Conservation (phyloP, 768 basidiomycete species). For the Hericium erinaceus region DNA sequence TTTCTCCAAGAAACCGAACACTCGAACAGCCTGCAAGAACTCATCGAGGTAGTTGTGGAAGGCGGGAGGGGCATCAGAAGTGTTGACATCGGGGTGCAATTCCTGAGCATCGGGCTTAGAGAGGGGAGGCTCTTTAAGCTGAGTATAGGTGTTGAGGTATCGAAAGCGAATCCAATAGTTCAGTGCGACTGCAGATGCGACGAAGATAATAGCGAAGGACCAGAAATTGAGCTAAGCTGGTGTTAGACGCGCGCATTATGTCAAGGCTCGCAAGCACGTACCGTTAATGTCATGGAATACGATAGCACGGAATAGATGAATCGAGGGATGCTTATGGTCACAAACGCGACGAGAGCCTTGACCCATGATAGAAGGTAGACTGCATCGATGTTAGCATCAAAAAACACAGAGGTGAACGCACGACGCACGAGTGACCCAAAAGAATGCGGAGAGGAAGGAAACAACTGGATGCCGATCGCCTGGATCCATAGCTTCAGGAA, state of each 20-base stretch:
- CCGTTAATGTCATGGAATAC: slow-evolving; percentile 85
- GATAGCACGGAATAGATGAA: slow-evolving; percentile 71
- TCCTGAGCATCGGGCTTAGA: slow-evolving; percentile 78
- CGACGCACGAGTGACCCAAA: slow-evolving; percentile 74
- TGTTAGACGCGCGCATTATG: background rate
- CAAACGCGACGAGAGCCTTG: slow-evolving; percentile 64
- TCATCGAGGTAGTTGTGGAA: slow-evolving; percentile 98
- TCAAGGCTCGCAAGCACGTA: slow-evolving; percentile 24
- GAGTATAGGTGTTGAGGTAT: slow-evolving; percentile 66
- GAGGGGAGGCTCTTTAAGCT: slow-evolving; percentile 73
- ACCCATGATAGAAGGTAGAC: slow-evolving; percentile 81
- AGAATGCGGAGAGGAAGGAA: slow-evolving; percentile 69
- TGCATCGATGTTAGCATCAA: slow-evolving; percentile 21
- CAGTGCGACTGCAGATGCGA: slow-evolving; percentile 51
- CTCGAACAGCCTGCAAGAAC: slow-evolving; percentile 90
- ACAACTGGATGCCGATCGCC: slow-evolving; percentile 58
- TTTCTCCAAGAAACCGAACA: slow-evolving; percentile 97
- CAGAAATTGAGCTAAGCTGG: slow-evolving; percentile 74
- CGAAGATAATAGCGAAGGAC: slow-evolving; percentile 75
- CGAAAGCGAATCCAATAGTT: slow-evolving; percentile 83
- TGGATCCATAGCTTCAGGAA: slow-evolving; percentile 7
- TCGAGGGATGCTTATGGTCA: slow-evolving; percentile 75
- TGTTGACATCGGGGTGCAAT: slow-evolving; percentile 87
- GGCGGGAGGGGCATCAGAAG: slow-evolving; percentile 56
- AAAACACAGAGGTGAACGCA: background rate